A percentile compares a stretch with the other conserved stretches of the same genome.
phyloP scores from a whole-genome alignment of 1,139 yeast genomes.

The Yamadazyma dendronema region DNA sequence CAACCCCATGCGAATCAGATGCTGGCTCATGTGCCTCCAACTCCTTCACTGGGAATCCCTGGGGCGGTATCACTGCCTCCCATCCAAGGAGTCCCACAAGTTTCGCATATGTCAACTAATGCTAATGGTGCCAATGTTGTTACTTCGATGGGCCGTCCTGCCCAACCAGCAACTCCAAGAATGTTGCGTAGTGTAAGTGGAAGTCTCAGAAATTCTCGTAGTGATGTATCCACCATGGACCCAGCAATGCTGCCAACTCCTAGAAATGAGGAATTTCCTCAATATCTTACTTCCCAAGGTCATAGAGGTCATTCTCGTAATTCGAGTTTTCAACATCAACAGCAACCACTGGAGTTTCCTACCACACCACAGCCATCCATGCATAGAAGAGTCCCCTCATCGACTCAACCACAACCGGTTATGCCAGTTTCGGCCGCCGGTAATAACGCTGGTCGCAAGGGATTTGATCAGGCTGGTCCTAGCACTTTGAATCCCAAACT shows the following conservation, averaged over 20 bases:
- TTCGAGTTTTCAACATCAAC: conserved; percentile 19
- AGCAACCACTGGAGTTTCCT: conserved; percentile 1
- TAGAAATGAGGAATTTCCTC: conserved; percentile 18
- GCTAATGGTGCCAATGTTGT: neutral
- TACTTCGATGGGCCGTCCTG: conserved; percentile 5
- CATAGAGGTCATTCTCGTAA: conserved; percentile 21
- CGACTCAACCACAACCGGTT: conserved; percentile 9
- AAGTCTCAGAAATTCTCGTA: conserved; percentile 22
- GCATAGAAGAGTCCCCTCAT: conserved; percentile 15
- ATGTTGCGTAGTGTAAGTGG: conserved; percentile 63
- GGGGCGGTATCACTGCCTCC: neutral
- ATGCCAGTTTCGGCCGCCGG: no score
- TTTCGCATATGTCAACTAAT: neutral
- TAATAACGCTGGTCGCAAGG: neutral
- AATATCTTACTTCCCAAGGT: conserved; percentile 13
- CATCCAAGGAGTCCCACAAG: neutral
- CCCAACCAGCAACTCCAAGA: conserved; percentile 74
- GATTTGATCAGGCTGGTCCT: neutral
- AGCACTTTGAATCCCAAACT: conserved; percentile 11
- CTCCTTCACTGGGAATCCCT: neutral
- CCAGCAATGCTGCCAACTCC: conserved; percentile 17
- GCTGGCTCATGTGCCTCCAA: conserved; percentile 7
- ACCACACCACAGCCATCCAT: conserved; percentile 14
- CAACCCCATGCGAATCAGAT: conserved; percentile 2
- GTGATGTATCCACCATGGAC: conserved; percentile 14